These are phyloP conservation scores for Aspergillus biplanus DNA, from an alignment of 495 filamentous ascomycete genomes.

Conservation along the genomic window DNA sequence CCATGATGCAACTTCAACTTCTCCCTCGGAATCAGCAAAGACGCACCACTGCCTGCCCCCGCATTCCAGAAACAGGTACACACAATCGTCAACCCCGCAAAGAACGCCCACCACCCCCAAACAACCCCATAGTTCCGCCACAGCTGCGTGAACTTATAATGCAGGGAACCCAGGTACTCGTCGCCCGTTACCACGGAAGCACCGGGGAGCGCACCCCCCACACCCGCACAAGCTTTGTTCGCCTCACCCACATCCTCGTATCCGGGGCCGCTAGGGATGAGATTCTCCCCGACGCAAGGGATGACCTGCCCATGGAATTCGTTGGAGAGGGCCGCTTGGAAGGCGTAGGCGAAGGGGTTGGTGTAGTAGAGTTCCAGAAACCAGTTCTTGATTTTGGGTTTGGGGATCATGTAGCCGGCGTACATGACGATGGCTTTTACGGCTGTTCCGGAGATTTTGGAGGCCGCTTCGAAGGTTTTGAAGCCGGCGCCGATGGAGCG, in stretches of 20 bases:
- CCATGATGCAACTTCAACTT: conserved; percentile 27
- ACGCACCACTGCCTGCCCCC: conserved; percentile 34
- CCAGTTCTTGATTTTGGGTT: conserved; percentile 66
- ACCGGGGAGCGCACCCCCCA: conserved; percentile 52
- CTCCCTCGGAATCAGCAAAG: conserved; percentile 47
- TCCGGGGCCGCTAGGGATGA: conserved; percentile 44
- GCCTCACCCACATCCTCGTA: conserved; percentile 30
- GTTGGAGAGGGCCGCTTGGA: conserved; percentile 63
- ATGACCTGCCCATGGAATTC: conserved; percentile 58
- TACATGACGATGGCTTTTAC: conserved; percentile 58
- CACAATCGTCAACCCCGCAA: conserved; percentile 40
- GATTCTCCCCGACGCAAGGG: conserved; percentile 47
- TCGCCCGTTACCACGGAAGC: conserved; percentile 47
- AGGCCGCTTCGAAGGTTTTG: conserved; percentile 54
- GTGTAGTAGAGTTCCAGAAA: conserved; percentile 69
- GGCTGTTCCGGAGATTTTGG: conserved; percentile 55
- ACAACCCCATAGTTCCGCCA: conserved; percentile 54
- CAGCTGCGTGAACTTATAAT: conserved; percentile 49
- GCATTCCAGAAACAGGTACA: conserved; percentile 43
- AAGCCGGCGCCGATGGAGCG: conserved; percentile 54
- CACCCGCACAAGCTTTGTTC: conserved; percentile 55
- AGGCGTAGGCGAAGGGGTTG: conserved; percentile 69
- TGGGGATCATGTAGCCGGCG: conserved; percentile 59
- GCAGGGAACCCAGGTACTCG: conserved; percentile 51
- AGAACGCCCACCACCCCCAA: conserved; percentile 50